A percentile compares a stretch with the other conserved stretches of the same genome.
phyloP scores from a whole-genome alignment of 2,329 filamentous ascomycete genomes.

The Aspergillus alliaceus region DNA sequence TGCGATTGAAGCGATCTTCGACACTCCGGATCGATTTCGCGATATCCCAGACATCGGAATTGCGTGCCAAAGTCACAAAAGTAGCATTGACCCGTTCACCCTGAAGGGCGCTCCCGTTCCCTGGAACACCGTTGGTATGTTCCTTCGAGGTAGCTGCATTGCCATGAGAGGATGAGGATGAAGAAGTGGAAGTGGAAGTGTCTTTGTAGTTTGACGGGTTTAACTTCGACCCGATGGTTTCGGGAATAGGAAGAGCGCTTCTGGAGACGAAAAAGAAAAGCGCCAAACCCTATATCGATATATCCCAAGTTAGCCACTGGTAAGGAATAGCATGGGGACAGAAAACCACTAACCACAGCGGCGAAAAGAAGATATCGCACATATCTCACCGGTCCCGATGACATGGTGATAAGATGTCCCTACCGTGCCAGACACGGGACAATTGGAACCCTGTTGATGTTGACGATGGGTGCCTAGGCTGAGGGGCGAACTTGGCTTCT shows the following conservation, averaged over 20 bases:
- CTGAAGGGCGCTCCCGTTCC: constrained; percentile 55
- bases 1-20: constrained; percentile 96
- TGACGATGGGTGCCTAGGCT: constrained; percentile 3
- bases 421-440: constrained; percentile 19
- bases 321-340: not conserved
- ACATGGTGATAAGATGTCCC: constrained; percentile 10
- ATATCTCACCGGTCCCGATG: constrained; percentile 16
- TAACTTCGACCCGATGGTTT: constrained; percentile 22
- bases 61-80: constrained; percentile 92
- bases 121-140: constrained; percentile 8
- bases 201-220: constrained; percentile 24
- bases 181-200: constrained; percentile 8
- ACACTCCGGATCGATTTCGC: constrained; percentile 92
- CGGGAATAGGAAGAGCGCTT: constrained; percentile 49
- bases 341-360: constrained; percentile 8
- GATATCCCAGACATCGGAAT: constrained; percentile 94
- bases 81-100: constrained; percentile 86
- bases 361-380: constrained; percentile 19
- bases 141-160: constrained; percentile 25
- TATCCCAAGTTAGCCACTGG: not conserved
- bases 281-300: constrained; percentile 54
- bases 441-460: constrained; percentile 1
- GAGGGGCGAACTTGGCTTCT: not conserved
- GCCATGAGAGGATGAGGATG: constrained; percentile 18
- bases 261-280: constrained; percentile 81